Conservation (phyloP, 108 stramenopile genomes). For the Cyclotella choctawhatcheeana region DNA sequence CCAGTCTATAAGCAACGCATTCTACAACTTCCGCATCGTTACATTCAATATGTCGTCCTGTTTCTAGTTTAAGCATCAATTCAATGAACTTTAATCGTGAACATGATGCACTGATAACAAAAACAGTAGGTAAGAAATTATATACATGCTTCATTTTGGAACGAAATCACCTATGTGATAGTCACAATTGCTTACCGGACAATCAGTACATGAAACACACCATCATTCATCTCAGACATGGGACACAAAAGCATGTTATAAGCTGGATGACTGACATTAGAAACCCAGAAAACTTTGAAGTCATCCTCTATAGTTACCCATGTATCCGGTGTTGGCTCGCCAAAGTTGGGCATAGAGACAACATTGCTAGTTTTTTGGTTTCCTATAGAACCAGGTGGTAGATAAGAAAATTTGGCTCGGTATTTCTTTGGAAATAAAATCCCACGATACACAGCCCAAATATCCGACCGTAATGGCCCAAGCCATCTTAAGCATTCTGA, state of each 20-base stretch:
- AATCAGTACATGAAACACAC: slow-evolving; percentile 78
- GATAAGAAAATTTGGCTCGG: slow-evolving; percentile 73
- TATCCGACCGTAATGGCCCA: slow-evolving; percentile 75
- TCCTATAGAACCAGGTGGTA: slow-evolving; percentile 39
- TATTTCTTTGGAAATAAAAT: slow-evolving; percentile 59
- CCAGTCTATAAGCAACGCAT: slow-evolving; percentile 83
- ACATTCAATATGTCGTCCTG: slow-evolving; percentile 71
- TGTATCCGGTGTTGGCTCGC: slow-evolving; percentile 52
- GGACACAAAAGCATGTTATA: slow-evolving; percentile 69
- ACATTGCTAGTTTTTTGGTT: neutral
- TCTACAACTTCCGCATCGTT: slow-evolving; percentile 63
- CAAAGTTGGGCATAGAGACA: slow-evolving; percentile 56
- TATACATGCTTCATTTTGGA: too few relatives aligned
- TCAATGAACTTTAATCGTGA: slow-evolving; percentile 60
- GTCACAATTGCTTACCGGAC: slow-evolving; percentile 68
- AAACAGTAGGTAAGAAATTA: neutral
- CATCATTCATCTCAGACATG: slow-evolving; percentile 72
- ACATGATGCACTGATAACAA: slow-evolving; percentile 32
- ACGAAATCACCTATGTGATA: too few relatives aligned
- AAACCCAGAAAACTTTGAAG: slow-evolving; percentile 87
- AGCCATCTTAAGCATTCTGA: slow-evolving; percentile 77
- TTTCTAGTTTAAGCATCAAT: slow-evolving; percentile 72
- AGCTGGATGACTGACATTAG: slow-evolving; percentile 76
- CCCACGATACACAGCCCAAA: slow-evolving; percentile 80
- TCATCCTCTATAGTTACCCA: slow-evolving; percentile 77